Conservation (phyloP, 2,329 filamentous ascomycete species). For the Sclerotinia nivalis region DNA sequence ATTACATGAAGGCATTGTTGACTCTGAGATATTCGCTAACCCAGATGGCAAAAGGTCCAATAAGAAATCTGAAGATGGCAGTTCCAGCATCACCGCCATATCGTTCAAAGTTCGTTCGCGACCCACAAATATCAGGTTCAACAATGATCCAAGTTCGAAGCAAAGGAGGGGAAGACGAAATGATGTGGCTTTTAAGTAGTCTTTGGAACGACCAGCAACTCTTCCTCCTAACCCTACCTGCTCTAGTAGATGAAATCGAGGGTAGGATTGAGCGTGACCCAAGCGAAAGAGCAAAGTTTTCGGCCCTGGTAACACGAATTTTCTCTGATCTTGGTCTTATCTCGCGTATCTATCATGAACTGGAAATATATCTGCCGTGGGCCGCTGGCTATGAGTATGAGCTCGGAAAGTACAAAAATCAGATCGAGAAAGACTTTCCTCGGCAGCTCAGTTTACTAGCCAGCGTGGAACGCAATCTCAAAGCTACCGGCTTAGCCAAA, state of each 20-base stretch:
- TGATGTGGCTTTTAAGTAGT: background rate
- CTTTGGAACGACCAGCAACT: background rate
- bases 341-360: slow-evolving; percentile 25
- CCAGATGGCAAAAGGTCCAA: slow-evolving; percentile 30
- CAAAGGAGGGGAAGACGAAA: background rate
- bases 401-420: background rate
- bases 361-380: slow-evolving; percentile 33
- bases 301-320: slow-evolving; percentile 26
- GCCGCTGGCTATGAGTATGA: slow-evolving; percentile 27
- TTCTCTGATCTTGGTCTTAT: slow-evolving; percentile 30
- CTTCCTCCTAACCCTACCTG: slow-evolving; percentile 20
- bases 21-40: slow-evolving; percentile 45
- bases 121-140: background rate
- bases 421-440: background rate
- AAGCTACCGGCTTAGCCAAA: slow-evolving; percentile 9
- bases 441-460: background rate
- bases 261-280: slow-evolving; percentile 26
- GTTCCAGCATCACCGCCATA: background rate
- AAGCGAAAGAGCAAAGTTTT: slow-evolving; percentile 29
- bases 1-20: slow-evolving; percentile 46
- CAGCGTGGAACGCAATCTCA: background rate
- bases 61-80: background rate
- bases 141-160: background rate
- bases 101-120: background rate
- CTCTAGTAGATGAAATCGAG: slow-evolving; percentile 33